Evolutionary conservation across 495 filamentous ascomycete species (phyloP).

Genomic region (Tuber borchii): DNA sequence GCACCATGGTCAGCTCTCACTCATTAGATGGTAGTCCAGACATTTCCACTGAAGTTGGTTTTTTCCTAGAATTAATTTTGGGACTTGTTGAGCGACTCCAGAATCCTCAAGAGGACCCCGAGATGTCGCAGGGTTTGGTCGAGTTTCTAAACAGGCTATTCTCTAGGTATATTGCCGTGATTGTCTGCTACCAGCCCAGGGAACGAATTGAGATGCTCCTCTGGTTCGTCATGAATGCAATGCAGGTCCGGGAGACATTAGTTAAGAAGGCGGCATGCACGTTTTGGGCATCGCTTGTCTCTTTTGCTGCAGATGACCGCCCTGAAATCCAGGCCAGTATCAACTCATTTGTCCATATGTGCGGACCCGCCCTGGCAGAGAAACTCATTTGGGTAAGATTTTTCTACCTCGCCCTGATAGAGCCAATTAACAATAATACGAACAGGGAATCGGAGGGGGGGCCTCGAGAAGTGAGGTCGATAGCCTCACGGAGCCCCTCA

Average conservation of each 20-base stretch:
- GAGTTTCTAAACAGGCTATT: conserved; percentile 63
- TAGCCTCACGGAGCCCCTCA: conserved; percentile 66
- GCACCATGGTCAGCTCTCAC: conserved; percentile 64
- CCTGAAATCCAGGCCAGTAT: conserved; percentile 27
- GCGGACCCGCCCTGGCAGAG: conserved; percentile 35
- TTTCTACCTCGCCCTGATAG: conserved; percentile 54
- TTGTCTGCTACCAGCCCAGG: conserved; percentile 50
- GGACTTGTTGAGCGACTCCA: conserved; percentile 58
- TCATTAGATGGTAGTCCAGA: conserved; percentile 47
- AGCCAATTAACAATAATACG: conserved; percentile 42
- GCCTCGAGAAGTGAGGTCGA: conserved; percentile 73
- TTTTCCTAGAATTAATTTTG: conserved; percentile 60
- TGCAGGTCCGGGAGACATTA: conserved; percentile 66
- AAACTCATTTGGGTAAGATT: conserved; percentile 47
- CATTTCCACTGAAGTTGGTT: conserved; percentile 48
- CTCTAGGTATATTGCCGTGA: conserved; percentile 55
- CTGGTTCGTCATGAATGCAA: conserved; percentile 64
- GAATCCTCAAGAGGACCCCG: conserved; percentile 65
- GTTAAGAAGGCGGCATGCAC: conserved; percentile 71
- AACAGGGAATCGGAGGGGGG: conserved; percentile 60
- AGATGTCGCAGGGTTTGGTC: conserved; percentile 70
- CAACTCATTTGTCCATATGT: conserved; percentile 30
- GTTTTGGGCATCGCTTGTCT: conserved; percentile 66
- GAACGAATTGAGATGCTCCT: conserved; percentile 62
- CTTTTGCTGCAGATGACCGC: conserved; percentile 16